A percentile compares a stretch with the other conserved stretches of the same genome.
These are phyloP conservation scores for Mycena pura DNA, from an alignment of 768 basidiomycete genomes.

Conservation along the genomic window DNA sequence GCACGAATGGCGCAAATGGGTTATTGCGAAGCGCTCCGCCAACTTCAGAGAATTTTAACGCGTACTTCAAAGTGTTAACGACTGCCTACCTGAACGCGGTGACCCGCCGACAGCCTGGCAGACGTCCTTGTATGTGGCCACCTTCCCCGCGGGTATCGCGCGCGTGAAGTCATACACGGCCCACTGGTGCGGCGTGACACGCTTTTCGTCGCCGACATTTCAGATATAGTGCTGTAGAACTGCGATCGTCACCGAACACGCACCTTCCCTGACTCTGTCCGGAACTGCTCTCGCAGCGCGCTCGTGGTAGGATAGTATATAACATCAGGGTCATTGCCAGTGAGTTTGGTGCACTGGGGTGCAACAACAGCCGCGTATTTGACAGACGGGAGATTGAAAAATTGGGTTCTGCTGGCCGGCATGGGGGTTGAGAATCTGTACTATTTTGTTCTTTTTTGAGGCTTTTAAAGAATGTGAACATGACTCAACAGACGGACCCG, in stretches of 20 bases:
- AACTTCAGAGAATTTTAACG: conserved; percentile 41
- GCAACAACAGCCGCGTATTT: neutral
- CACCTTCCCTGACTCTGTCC: conserved; percentile 46
- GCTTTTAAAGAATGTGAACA: neutral
- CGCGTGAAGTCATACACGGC: conserved; percentile 61
- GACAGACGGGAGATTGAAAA: conserved; percentile 7
- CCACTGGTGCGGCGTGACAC: conserved; percentile 62
- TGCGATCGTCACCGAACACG: neutral
- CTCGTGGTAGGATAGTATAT: conserved; percentile 34
- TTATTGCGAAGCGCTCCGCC: conserved; percentile 68
- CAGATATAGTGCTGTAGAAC: too few species aligned
- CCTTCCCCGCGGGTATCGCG: conserved; percentile 57
- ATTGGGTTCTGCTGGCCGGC: conserved; percentile 18
- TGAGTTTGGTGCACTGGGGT: neutral
- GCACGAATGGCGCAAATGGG: conserved; percentile 71
- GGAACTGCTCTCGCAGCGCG: conserved; percentile 38
- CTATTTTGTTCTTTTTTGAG: neutral
- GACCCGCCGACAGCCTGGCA: conserved; percentile 61
- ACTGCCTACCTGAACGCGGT: conserved; percentile 64
- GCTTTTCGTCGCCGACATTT: too few species aligned
- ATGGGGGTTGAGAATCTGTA: conserved; percentile 3
- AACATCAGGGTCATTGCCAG: too few species aligned
- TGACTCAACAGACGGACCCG: conserved; percentile 9
- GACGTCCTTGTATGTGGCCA: conserved; percentile 65
- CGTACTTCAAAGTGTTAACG: neutral